A percentile compares a stretch with the other conserved stretches of the same genome.
Conservation (phyloP, 2,329 filamentous ascomycete species). For the Diaporthe citri region DNA sequence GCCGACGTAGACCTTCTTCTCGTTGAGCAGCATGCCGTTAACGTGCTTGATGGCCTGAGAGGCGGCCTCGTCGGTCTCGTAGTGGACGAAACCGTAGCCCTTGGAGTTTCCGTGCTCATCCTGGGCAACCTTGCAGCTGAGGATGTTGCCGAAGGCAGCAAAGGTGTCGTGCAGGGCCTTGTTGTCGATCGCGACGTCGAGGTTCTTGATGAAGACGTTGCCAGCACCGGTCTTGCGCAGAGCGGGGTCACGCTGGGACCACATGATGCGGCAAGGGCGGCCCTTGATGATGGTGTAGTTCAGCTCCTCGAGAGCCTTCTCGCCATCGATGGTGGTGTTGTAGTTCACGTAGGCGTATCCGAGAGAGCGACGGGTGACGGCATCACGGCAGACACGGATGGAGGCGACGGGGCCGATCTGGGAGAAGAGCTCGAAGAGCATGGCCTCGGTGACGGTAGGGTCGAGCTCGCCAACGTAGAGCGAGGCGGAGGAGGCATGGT, state of each 20-base stretch:
- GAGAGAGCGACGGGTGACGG: conserved; percentile 97
- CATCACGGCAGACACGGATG: conserved; percentile 99
- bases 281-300: conserved; percentile 99
- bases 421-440: conserved; percentile 99
- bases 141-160: conserved; percentile 97
- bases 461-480: conserved; percentile 99
- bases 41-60: conserved; percentile 99
- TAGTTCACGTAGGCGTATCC: conserved; percentile 99
- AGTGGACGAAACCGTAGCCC: conserved; percentile 99
- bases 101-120: conserved; percentile 97
- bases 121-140: conserved; percentile 99
- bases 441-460: conserved; percentile 96
- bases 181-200: conserved; percentile 99
- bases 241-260: conserved; percentile 99
- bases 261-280: conserved; percentile 99
- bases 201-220: conserved; percentile 99
- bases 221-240: conserved; percentile 99
- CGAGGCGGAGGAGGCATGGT: conserved; percentile 95
- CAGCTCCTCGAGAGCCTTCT: conserved; percentile 98
- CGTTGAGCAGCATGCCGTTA: conserved; percentile 99
- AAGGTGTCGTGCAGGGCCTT: conserved; percentile 99
- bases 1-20: conserved; percentile 99
- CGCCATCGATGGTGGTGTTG: conserved; percentile 95
- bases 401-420: conserved; percentile 99
- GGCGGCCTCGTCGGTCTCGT: conserved; percentile 98